phyloP scores from a whole-genome alignment of 371 early-diverging fungal species.

The Lichtheimia corymbifera region DNA sequence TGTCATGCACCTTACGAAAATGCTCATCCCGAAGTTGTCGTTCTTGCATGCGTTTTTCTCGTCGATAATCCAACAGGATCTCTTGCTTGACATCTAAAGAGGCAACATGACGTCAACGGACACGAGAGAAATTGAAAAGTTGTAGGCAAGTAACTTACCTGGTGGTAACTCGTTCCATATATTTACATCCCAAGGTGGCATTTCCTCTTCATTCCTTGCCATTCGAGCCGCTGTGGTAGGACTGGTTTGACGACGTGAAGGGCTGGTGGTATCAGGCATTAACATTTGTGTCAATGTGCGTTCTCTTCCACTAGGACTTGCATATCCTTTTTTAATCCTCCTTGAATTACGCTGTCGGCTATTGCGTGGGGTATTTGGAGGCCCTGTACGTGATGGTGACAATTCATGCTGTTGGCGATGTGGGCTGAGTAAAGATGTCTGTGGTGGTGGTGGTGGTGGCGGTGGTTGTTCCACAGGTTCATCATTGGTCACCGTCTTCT shows the following conservation, averaged over 20 bases:
- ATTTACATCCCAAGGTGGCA: constrained; percentile 21
- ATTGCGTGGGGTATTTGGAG: background rate
- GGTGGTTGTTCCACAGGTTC: background rate
- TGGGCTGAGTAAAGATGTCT: background rate
- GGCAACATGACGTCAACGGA: no score
- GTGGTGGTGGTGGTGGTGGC: background rate
- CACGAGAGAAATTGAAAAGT: no score
- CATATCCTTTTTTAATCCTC: background rate
- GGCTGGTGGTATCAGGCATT: no score
- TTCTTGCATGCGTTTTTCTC: constrained; percentile 10
- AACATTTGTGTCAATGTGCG: constrained; percentile 6
- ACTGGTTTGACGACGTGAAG: no score
- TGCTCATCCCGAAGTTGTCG: constrained; percentile 12
- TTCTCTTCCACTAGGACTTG: background rate
- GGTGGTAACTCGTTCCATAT: constrained; percentile 33
- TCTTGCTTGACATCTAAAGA: constrained; percentile 9
- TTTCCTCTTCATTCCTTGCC: background rate
- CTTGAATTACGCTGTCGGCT: background rate
- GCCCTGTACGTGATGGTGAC: no score
- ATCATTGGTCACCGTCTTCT: background rate
- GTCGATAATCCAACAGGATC: constrained; percentile 14
- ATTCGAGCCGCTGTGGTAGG: background rate
- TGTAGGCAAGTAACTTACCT: constrained; percentile 15
- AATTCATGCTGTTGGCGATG: background rate
- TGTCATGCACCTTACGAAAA: constrained; percentile 12